Evolutionary conservation across 169 alveolate species (phyloP).

Genomic region (Theileria luwenshuni): DNA sequence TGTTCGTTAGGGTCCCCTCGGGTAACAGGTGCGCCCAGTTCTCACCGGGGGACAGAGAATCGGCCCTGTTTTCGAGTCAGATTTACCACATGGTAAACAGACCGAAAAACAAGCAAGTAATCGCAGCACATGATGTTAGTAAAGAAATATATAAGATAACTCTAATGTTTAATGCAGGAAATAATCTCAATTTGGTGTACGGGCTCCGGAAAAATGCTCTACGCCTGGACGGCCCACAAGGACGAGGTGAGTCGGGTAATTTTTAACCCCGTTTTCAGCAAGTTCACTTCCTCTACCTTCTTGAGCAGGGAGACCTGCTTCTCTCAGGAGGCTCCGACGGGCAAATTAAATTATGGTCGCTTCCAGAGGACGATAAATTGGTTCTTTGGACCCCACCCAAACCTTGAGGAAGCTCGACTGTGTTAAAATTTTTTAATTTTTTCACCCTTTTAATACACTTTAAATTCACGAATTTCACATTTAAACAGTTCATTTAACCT

Average conservation of each 20-base stretch:
- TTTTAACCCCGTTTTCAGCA: conserved; percentile 15
- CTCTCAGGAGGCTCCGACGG: conserved; percentile 70
- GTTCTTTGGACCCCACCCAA: conserved; percentile 31
- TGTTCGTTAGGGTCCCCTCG: conserved; percentile 41
- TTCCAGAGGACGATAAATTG: conserved; percentile 42
- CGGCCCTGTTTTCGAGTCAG: conserved; percentile 34
- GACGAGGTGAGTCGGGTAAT: conserved; percentile 45
- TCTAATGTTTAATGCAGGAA: conserved; percentile 28
- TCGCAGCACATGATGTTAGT: conserved; percentile 65
- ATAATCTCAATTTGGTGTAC: conserved; percentile 68
- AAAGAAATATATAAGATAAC: background rate
- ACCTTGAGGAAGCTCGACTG: too few species aligned
- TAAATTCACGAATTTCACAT: too few species aligned
- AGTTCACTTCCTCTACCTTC: conserved; percentile 49
- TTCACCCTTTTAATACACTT: too few species aligned
- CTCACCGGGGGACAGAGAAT: conserved; percentile 28
- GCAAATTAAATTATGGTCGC: conserved; percentile 50
- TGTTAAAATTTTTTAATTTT: too few species aligned
- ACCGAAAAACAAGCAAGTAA: conserved; percentile 38
- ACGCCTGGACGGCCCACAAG: conserved; percentile 65
- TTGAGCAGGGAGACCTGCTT: conserved; percentile 42
- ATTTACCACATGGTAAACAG: conserved; percentile 40
- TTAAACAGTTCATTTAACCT: too few species aligned
- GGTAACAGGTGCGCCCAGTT: conserved; percentile 63
- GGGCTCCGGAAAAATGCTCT: conserved; percentile 54